These are phyloP conservation scores for Phytophthora sansomeana DNA, from an alignment of 352 stramenopile species.

Conservation along the genomic window DNA sequence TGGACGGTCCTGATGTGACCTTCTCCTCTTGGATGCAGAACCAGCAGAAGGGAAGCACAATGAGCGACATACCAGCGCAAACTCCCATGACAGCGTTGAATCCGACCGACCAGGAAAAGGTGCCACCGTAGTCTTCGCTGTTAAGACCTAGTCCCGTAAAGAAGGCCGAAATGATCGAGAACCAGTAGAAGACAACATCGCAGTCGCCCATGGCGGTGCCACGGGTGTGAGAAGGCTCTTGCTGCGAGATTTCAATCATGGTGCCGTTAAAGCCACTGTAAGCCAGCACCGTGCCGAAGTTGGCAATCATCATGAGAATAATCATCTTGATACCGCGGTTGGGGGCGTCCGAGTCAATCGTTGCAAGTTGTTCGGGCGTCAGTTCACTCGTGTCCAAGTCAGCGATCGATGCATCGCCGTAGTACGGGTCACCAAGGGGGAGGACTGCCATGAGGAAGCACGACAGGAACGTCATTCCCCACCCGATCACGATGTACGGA, in stretches of 20 bases:
- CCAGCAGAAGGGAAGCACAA: slow-evolving; percentile 51
- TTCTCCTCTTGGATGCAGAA: slow-evolving; percentile 60
- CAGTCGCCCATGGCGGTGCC: slow-evolving; percentile 51
- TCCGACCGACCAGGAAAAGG: slow-evolving; percentile 62
- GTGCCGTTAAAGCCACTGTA: slow-evolving; percentile 76
- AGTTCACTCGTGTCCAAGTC: slow-evolving; percentile 37
- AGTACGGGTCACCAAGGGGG: slow-evolving; percentile 61
- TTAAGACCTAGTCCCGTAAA: slow-evolving; percentile 62
- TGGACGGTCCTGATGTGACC: slow-evolving; percentile 32
- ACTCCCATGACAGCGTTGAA: slow-evolving; percentile 66
- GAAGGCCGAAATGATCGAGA: slow-evolving; percentile 49
- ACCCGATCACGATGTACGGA: slow-evolving; percentile 84
- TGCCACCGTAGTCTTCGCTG: slow-evolving; percentile 57
- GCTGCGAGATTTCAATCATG: slow-evolving; percentile 68
- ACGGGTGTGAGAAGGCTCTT: slow-evolving; percentile 48
- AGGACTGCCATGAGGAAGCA: slow-evolving; percentile 60
- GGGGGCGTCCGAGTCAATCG: slow-evolving; percentile 55
- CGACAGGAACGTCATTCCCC: slow-evolving; percentile 45
- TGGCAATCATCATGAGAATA: slow-evolving; percentile 74
- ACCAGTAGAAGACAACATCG: slow-evolving; percentile 46
- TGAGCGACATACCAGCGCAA: slow-evolving; percentile 44
- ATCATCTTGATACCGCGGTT: slow-evolving; percentile 62
- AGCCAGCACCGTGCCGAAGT: slow-evolving; percentile 78
- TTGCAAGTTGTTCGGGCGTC: slow-evolving; percentile 42
- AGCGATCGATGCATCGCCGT: slow-evolving; percentile 43